Base-by-base conservation (phyloP, 768 basidiomycete species). In the Thelephora ganbajun region DNA sequence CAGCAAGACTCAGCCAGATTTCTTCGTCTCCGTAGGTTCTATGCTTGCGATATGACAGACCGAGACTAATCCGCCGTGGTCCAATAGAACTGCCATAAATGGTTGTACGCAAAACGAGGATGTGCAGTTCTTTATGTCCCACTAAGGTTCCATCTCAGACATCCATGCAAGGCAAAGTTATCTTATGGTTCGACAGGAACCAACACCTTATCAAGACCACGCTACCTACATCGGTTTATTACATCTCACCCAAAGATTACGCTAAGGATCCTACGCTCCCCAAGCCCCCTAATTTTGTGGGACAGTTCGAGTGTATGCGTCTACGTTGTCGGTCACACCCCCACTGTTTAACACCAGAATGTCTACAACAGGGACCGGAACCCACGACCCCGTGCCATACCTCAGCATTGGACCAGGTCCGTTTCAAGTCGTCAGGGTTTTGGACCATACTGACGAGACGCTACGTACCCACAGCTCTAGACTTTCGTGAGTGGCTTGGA, bases 11-110 rank as follows among this genome's bases (percentile, higher is more conserved):
- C 64, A 69, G 45, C 83, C 83, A 11, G 88, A 91, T 61, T 87
- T 89, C 57, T 88, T 79, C 79, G 65, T 81, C 19, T 80, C 84
- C 33, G 84, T 86, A 51, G 19, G 74, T 66, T 3, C 2, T 14
- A 7, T 18, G 5, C 19, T 23, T 23, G 34, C 12, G 2, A 0
- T 14, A n/a, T 19, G 13, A 2, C 13, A n/a, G 18, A 16, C 39
- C 19, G 7, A 20, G 20, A 6, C 22, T 33, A 34, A 35, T 47
- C 46, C 30, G 42, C 43, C 5, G 35, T 18, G 13, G 22, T 14
- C n/a, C 35, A 23, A 22, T 51, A 85, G 77, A 89, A 89, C 55
- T 83, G 81, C 53, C 83, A 91, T 63, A 91, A 92, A 62, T 93
- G 90, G 88, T 64, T 90, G 1, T 79, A 71, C 54, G 69, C 76